A percentile compares a stretch with the other conserved stretches of the same genome.
These are phyloP conservation scores for Pestalotiopsis sp. DNA, from an alignment of 2,329 filamentous ascomycete genomes.

Conservation along the genomic window DNA sequence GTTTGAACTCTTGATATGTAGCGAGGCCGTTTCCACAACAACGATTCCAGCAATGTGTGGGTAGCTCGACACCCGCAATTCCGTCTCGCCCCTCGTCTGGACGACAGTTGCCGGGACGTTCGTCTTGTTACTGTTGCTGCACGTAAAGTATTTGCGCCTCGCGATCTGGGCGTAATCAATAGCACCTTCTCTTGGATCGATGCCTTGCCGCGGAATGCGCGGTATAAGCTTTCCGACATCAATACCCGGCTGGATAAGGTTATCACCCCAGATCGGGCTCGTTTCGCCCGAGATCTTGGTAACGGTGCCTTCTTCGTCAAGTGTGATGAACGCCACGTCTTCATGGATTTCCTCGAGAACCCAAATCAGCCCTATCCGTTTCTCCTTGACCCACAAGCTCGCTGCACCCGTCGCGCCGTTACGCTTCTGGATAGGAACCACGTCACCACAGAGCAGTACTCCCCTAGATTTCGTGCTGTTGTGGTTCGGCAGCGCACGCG, in stretches of 20 bases:
- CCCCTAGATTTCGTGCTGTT: slow-evolving; percentile 78
- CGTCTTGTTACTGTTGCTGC: slow-evolving; percentile 73
- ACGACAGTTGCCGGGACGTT: slow-evolving; percentile 85
- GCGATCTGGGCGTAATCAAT: slow-evolving; percentile 78
- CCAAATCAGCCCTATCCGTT: slow-evolving; percentile 91
- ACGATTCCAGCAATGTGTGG: slow-evolving; percentile 97
- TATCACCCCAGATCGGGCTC: slow-evolving; percentile 83
- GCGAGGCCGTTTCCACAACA: slow-evolving; percentile 76
- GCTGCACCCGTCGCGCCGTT: slow-evolving; percentile 91
- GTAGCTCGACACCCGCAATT: slow-evolving; percentile 87
- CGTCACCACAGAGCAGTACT: slow-evolving; percentile 91
- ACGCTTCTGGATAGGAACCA: slow-evolving; percentile 96
- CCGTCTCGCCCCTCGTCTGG: slow-evolving; percentile 66
- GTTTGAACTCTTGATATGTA: slow-evolving; percentile 89
- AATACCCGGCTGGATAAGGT: slow-evolving; percentile 65
- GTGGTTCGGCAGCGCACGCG: slow-evolving; percentile 60
- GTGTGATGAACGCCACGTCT: slow-evolving; percentile 76
- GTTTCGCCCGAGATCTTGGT: slow-evolving; percentile 72
- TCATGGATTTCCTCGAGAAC: slow-evolving; percentile 97
- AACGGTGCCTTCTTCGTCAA: slow-evolving; percentile 78
- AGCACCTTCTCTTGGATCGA: slow-evolving; percentile 68
- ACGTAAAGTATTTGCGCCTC: slow-evolving; percentile 80
- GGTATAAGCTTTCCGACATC: slow-evolving; percentile 81
- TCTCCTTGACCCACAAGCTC: slow-evolving; percentile 98
- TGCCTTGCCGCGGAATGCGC: slow-evolving; percentile 75